Conservation (phyloP, 2,329 filamentous ascomycete genomes). For the Ceratocystis papillata region DNA sequence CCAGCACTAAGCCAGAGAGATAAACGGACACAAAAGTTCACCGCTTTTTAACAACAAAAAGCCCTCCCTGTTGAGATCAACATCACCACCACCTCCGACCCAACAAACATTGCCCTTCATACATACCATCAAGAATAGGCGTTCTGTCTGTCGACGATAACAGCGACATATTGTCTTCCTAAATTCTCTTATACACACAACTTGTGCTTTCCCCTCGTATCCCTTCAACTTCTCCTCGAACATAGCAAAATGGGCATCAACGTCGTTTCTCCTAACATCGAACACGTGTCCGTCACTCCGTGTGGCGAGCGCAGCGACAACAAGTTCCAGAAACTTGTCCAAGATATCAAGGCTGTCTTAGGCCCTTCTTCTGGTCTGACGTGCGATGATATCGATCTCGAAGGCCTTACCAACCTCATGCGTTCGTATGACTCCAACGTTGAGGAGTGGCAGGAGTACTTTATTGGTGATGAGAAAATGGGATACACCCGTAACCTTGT, state of each 20-base stretch:
- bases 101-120: constrained; percentile 11
- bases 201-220: neutral
- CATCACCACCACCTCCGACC: constrained; percentile 6
- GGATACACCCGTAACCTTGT: constrained; percentile 82
- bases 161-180: neutral
- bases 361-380: constrained; percentile 73
- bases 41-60: constrained; percentile 19
- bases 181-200: neutral
- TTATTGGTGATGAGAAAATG: constrained; percentile 56
- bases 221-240: neutral
- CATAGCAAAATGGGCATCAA: constrained; percentile 21
- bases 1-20: constrained; percentile 17
- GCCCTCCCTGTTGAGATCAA: constrained; percentile 2
- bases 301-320: constrained; percentile 28
- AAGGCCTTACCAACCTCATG: constrained; percentile 63
- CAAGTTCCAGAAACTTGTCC: constrained; percentile 59
- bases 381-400: constrained; percentile 68
- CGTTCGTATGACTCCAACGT: constrained; percentile 57
- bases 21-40: constrained; percentile 16
- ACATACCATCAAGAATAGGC: neutral
- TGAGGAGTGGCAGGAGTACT: constrained; percentile 63
- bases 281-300: constrained; percentile 17
- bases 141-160: neutral
- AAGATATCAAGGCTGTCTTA: constrained; percentile 60
- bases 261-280: constrained; percentile 22